phyloP scores from a whole-genome alignment of 2,329 filamentous ascomycete genomes.

The Diplodia scrobiculata region DNA sequence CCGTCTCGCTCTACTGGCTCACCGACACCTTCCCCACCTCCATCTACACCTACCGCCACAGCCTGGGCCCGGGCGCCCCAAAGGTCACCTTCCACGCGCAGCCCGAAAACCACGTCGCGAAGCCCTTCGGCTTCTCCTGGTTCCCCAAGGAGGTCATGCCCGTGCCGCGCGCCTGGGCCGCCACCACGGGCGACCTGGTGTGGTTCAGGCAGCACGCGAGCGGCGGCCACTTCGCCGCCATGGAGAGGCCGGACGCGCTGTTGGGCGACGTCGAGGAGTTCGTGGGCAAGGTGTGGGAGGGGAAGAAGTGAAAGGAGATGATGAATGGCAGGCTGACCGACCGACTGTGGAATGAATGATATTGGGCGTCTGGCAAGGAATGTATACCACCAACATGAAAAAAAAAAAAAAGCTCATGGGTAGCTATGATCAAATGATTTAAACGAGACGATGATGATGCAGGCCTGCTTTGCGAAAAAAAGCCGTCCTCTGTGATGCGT shows the following conservation, averaged over 20 bases:
- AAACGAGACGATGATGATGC: too few relatives aligned
- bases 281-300: constrained; percentile 40
- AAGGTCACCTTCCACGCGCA: constrained; percentile 21
- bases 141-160: constrained; percentile 51
- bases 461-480: not conserved
- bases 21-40: constrained; percentile 53
- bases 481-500: not conserved
- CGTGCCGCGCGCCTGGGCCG: constrained; percentile 44
- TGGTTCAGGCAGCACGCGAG: constrained; percentile 44
- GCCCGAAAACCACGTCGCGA: constrained; percentile 33
- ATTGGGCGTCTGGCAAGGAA: too few relatives aligned
- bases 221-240: constrained; percentile 60
- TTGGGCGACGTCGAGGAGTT: constrained; percentile 52
- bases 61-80: constrained; percentile 32
- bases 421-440: too few relatives aligned
- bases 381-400: too few relatives aligned
- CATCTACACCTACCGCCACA: constrained; percentile 55
- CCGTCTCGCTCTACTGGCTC: constrained; percentile 60
- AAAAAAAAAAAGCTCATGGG: too few relatives aligned
- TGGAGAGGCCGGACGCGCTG: constrained; percentile 51
- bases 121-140: constrained; percentile 50
- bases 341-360: too few relatives aligned
- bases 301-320: constrained; percentile 30
- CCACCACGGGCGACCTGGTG: constrained; percentile 45
- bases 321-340: too few relatives aligned